Conservation (phyloP, 2,329 filamentous ascomycete genomes). For the Penicillium glabrum region DNA sequence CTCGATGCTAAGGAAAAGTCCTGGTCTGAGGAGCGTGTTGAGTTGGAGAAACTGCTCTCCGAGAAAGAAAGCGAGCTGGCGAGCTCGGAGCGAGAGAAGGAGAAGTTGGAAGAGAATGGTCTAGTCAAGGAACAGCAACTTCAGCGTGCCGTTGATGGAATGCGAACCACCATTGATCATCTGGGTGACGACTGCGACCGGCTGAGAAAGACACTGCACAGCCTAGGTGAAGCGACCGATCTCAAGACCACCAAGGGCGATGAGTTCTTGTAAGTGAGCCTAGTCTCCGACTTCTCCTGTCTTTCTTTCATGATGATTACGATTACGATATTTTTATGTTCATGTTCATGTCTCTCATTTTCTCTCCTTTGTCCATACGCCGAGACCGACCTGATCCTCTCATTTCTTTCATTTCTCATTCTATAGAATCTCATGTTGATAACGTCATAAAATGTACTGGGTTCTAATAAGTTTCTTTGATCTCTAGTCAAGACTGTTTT, state of each 20-base stretch:
- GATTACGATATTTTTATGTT: slow-evolving; percentile 12
- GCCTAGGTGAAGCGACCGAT: slow-evolving; percentile 52
- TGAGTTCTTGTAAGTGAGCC: slow-evolving; percentile 51
- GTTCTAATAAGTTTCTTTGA: slow-evolving; percentile 40
- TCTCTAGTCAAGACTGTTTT: slow-evolving; percentile 53
- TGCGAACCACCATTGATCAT: slow-evolving; percentile 50
- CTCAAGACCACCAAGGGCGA: slow-evolving; percentile 51
- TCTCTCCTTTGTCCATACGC: slow-evolving; percentile 7
- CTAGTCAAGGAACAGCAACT: slow-evolving; percentile 48
- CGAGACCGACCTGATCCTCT: slow-evolving; percentile 5
- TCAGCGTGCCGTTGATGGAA: slow-evolving; percentile 42
- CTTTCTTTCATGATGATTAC: slow-evolving; percentile 7
- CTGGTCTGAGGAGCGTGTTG: slow-evolving; percentile 34
- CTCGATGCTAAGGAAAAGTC: slow-evolving; percentile 32
- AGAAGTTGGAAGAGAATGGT: slow-evolving; percentile 46
- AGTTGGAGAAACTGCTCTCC: slow-evolving; percentile 38
- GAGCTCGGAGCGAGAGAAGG: slow-evolving; percentile 46
- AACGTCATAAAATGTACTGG: slow-evolving; percentile 38
- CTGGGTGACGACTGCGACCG: slow-evolving; percentile 53
- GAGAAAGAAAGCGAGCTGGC: slow-evolving; percentile 42
- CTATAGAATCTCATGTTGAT: slow-evolving; percentile 33
- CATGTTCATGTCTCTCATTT: slow-evolving; percentile 18
- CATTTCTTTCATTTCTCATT: slow-evolving; percentile 9
- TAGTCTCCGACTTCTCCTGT: slow-evolving; percentile 22
- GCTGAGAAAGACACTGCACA: slow-evolving; percentile 52